Evolutionary conservation across 176 grass and related monocot species (phyloP).

Genomic region (Cymbopogon citratus): DNA sequence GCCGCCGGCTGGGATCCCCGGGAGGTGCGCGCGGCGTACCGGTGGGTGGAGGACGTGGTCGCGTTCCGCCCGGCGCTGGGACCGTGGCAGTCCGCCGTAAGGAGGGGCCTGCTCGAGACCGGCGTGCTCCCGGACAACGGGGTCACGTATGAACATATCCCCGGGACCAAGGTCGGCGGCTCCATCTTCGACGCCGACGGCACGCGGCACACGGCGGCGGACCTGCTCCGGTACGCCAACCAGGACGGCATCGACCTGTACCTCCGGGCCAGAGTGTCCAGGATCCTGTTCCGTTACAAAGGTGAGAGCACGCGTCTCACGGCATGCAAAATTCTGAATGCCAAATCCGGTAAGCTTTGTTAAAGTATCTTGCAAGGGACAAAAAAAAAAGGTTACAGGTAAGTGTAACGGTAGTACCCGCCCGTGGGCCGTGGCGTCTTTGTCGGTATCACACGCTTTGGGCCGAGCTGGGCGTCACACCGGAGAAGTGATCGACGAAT

Average conservation of each 20-base stretch:
- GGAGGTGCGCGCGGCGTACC: constrained; percentile 53
- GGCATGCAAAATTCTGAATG: no score
- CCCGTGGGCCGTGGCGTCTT: constrained; percentile 20
- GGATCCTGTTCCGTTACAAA: constrained; percentile 43
- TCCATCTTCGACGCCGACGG: constrained; percentile 51
- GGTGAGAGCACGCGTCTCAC: no score
- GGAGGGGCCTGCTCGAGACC: constrained; percentile 46
- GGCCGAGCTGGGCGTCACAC: no score
- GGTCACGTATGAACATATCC: constrained; percentile 51
- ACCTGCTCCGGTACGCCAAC: constrained; percentile 46
- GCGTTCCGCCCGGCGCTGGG: constrained; percentile 42
- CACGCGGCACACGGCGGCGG: constrained; percentile 49
- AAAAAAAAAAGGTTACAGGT: neutral
- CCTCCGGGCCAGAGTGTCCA: constrained; percentile 25
- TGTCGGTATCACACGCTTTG: neutral
- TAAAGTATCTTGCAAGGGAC: no score
- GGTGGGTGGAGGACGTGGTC: constrained; percentile 64
- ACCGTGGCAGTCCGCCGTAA: constrained; percentile 42
- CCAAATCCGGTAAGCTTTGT: neutral
- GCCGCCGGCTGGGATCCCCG: constrained; percentile 39
- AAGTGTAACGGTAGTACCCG: neutral
- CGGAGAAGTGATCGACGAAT: no score
- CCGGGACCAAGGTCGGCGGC: constrained; percentile 56
- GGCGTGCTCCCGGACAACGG: constrained; percentile 52
- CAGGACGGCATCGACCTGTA: constrained; percentile 42